Evolutionary conservation across 176 grass and related monocot species (phyloP), one percentile per base, ranked within the genome.

Genomic region (Dactylis glomerata): DNA sequence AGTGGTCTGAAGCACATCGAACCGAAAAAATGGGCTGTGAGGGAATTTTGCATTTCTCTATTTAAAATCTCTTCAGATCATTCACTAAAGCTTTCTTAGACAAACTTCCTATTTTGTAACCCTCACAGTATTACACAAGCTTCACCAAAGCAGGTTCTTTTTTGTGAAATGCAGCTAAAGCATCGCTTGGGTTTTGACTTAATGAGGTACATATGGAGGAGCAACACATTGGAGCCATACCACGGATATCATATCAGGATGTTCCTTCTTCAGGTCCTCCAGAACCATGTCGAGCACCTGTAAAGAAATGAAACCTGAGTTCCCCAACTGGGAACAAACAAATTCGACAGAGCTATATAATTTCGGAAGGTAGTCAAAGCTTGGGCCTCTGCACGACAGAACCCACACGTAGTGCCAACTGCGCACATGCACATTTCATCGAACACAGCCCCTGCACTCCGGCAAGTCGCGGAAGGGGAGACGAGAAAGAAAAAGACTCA

Each of bases 201-300:
- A 58, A 10, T 68, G 8, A 20, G 41, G 6, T 9, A 50, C 6
- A 40, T 70, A 77, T 71, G 1, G 77, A 77, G 1, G 77, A 77
- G 73, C 56, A 42, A 72, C 30, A 14, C 17, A 41, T 26, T 5
- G 10, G 32, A 72, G 37, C 20, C 78, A 87, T 95, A 95, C 95
- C 87, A 95, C 82, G 8, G 92, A 98, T 78, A 98, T 88, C 9
- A 84, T 80, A 83, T 98, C 89, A 47, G 95, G 85, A 73, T 92
- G 77, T 44, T 98, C 92, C 52, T 76, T 37, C 80, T 83, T 95
- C 51, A 98, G 84, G 82, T 95, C 95, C 28, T 92, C 91, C 22
- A 98, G 82, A 81, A 98, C 95, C 92, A 97, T 86, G 45, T 95
- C 92, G 1, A 93, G 87, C 74, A 95, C 89, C 95, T 97, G 80